Conservation (phyloP, 2,329 filamentous ascomycete species). For the Dryadomyces sulphureus region DNA sequence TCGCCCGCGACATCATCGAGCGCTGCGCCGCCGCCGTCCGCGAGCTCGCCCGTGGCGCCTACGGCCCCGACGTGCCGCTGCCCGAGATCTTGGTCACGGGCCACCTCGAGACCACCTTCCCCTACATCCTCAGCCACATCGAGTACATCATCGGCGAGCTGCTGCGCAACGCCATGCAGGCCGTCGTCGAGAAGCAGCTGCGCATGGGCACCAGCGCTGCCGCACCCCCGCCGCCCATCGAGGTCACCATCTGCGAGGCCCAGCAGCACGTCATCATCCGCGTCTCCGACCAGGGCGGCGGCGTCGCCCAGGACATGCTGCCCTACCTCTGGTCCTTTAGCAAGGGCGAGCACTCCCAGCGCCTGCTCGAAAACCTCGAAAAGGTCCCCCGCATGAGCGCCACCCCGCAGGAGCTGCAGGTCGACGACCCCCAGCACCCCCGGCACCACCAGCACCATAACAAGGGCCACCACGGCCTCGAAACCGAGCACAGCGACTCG, state of each 20-base stretch:
- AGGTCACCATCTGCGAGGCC: slow-evolving; percentile 88
- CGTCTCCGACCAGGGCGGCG: slow-evolving; percentile 89
- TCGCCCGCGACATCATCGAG: slow-evolving; percentile 76
- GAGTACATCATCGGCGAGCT: slow-evolving; percentile 97
- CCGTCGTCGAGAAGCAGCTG: slow-evolving; percentile 62
- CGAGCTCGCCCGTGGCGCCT: slow-evolving; percentile 58
- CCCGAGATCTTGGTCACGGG: slow-evolving; percentile 75
- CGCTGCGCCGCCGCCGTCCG: slow-evolving; percentile 65
- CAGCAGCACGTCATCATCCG: slow-evolving; percentile 91
- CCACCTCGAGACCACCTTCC: slow-evolving; percentile 80
- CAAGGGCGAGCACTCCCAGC: slow-evolving; percentile 70
- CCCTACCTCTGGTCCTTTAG: slow-evolving; percentile 94
- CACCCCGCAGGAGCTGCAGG: slow-evolving; percentile 73
- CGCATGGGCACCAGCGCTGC: slow-evolving; percentile 6
- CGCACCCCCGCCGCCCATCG: slow-evolving; percentile 58
- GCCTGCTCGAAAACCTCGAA: slow-evolving; percentile 69
- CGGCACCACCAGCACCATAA: neutral
- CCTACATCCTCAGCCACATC: slow-evolving; percentile 88
- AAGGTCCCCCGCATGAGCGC: slow-evolving; percentile 85
- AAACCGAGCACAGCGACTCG: slow-evolving; percentile 33
- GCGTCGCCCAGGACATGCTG: slow-evolving; percentile 70
- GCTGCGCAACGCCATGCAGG: slow-evolving; percentile 86
- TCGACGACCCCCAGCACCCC: slow-evolving; percentile 18
- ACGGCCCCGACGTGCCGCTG: slow-evolving; percentile 54
- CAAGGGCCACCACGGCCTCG: neutral